Base-by-base conservation (phyloP, 495 filamentous ascomycete genomes). In the Sordaria brevicollis region DNA sequence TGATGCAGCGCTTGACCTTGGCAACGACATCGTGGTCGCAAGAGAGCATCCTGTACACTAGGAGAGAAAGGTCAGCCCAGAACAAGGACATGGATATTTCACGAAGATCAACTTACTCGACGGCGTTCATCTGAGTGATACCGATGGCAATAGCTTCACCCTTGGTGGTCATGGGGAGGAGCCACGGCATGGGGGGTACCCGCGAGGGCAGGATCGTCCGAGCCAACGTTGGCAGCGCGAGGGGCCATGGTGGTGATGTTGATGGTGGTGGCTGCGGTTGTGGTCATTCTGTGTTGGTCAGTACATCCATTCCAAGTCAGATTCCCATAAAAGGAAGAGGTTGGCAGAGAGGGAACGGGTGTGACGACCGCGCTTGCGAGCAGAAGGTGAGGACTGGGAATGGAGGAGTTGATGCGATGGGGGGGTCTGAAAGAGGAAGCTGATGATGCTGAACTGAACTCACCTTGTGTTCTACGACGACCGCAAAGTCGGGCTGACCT, bases 111-210 rank as follows among this genome's bases (percentile, higher is more conserved):
- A 71, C 75, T 29, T 77, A 74, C 76, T 77, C 72, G 67, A 75
- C 72, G 36, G 71, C 71, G 67, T 71, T 72, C 94, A 98, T 98
- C 81, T 94, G 92, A 19, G 95, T 93, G 75, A 97, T 94, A 75
- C 91, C 95, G 41, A 98, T 86, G 65, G 95, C 95, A 74, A 99
- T 97, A 25, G 95, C 95, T 82, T 99, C 95, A 71, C 95, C 95
- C 86, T 99, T 99, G 70, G 94, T 97, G 35, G 94, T 97, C 88
- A 98, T 97, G 49, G 98, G 82, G 34, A 99, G n/a, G n/a, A n/a
- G n/a, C n/a, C n/a, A n/a, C n/a, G n/a, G n/a, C n/a, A n/a, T n/a
- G n/a, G n/a, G n/a, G n/a, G n/a, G n/a, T n/a, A n/a, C n/a, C n/a
- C n/a, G n/a, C n/a, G n/a, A n/a, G n/a, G n/a, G n/a, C n/a, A n/a